Percentiles rank a stretch among this genome's conserved stretches.
phyloP scores from a whole-genome alignment of 2,329 filamentous ascomycete genomes.

The Exophiala sp. region DNA sequence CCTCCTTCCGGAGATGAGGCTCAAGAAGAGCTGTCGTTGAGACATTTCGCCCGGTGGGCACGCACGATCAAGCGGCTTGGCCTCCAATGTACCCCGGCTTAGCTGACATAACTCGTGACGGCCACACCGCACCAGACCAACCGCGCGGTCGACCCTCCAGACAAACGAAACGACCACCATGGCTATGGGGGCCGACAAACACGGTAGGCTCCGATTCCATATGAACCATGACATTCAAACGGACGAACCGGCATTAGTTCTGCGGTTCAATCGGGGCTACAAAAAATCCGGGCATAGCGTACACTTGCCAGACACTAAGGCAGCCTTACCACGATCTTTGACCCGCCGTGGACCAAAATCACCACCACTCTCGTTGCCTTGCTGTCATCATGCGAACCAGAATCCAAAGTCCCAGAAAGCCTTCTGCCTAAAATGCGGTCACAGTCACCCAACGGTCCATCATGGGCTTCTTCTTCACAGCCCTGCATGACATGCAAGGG shows the following conservation, averaged over 20 bases:
- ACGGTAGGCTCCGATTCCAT: not conserved
- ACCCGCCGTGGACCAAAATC: conserved; percentile 13
- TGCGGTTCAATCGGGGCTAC: too few species aligned
- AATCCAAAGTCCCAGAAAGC: not conserved
- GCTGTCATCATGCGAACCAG: conserved; percentile 18
- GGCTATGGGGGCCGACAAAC: not conserved
- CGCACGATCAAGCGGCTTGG: not conserved
- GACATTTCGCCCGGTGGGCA: too few species aligned
- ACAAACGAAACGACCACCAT: conserved; percentile 17
- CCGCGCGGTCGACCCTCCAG: conserved; percentile 1
- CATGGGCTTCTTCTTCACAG: conserved; percentile 10
- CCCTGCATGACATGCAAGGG: conserved; percentile 19
- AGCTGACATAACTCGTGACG: conserved; percentile 18
- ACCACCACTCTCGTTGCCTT: conserved; percentile 14
- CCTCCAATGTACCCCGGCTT: not conserved
- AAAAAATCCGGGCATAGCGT: too few species aligned
- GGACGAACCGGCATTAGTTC: too few species aligned
- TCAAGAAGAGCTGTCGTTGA: too few species aligned
- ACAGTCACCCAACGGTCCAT: conserved; percentile 5
- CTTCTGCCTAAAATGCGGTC: conserved; percentile 8
- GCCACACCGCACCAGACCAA: not conserved
- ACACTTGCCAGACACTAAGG: too few species aligned
- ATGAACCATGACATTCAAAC: not conserved
- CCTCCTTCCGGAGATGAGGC: too few species aligned
- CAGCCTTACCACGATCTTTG: not conserved